These are phyloP conservation scores for Aspergillus alliaceus DNA, from an alignment of 2,329 filamentous ascomycete genomes.

Conservation along the genomic window DNA sequence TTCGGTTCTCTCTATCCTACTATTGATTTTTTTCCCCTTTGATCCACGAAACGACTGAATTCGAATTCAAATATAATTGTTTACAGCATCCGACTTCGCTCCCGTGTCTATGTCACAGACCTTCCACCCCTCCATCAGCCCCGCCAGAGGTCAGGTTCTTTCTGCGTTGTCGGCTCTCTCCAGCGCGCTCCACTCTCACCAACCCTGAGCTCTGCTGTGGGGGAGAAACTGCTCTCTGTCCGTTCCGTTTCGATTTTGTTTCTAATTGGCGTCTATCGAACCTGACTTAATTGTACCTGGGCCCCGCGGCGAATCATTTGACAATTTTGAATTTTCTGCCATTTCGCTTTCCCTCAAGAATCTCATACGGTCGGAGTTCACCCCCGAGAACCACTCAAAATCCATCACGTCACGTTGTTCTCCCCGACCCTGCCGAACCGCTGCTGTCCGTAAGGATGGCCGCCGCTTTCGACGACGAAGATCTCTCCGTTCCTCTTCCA, in stretches of 20 bases:
- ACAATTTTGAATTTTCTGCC: not conserved
- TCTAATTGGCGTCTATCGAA: not conserved
- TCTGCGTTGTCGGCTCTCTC: constrained; percentile 9
- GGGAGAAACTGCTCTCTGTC: constrained; percentile 3
- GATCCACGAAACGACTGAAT: no score
- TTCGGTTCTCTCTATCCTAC: not conserved
- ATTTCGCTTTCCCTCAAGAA: not conserved
- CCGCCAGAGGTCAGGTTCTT: constrained; percentile 5
- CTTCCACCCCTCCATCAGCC: constrained; percentile 11
- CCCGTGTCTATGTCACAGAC: not conserved
- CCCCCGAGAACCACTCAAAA: constrained; percentile 17
- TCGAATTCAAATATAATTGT: not conserved
- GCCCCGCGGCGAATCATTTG: not conserved
- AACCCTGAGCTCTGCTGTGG: constrained; percentile 8
- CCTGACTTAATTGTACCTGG: not conserved
- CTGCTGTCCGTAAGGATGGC: constrained; percentile 31
- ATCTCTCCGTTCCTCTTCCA: constrained; percentile 72
- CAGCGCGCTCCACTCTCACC: constrained; percentile 8
- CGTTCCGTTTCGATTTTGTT: not conserved
- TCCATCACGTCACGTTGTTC: constrained; percentile 41
- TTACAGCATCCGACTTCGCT: not conserved
- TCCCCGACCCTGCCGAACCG: constrained; percentile 18
- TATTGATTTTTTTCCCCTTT: not conserved
- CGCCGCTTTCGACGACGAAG: constrained; percentile 70
- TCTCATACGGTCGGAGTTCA: constrained; percentile 4